These are phyloP conservation scores for Botryotinia narcissicola DNA, from an alignment of 2,329 filamentous ascomycete species.

Conservation along the genomic window DNA sequence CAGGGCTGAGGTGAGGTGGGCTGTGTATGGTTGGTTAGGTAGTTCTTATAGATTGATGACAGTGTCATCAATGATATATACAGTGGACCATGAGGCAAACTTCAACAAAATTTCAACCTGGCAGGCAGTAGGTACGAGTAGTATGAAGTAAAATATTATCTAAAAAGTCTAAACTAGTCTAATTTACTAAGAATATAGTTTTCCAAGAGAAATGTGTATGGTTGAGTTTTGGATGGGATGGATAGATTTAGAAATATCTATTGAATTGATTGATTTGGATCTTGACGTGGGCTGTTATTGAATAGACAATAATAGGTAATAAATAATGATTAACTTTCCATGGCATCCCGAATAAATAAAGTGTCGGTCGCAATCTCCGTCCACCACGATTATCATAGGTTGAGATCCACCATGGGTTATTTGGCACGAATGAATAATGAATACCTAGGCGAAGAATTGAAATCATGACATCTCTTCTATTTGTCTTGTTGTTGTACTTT, in stretches of 20 bases:
- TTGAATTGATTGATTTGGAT: background rate
- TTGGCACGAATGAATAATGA: background rate
- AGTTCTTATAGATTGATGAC: background rate
- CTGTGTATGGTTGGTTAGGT: background rate
- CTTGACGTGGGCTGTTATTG: background rate
- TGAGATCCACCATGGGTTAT: background rate
- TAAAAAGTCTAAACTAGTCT: background rate
- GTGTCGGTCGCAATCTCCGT: background rate
- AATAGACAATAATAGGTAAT: background rate
- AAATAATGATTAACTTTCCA: background rate
- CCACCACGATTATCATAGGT: background rate
- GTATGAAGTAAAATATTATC: background rate
- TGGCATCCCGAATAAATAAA: conserved; percentile 3
- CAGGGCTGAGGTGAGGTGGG: conserved; percentile 10
- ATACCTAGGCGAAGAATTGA: background rate
- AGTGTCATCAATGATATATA: background rate
- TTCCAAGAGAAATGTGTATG: background rate
- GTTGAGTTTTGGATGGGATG: background rate
- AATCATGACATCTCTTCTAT: background rate
- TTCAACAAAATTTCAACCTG: no score
- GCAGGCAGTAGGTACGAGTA: background rate
- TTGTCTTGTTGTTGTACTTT: background rate
- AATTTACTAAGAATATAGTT: background rate
- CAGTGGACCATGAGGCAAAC: conserved; percentile 2
- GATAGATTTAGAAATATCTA: background rate